Conservation (phyloP, 2,329 filamentous ascomycete genomes). For the Alternaria arborescens region DNA sequence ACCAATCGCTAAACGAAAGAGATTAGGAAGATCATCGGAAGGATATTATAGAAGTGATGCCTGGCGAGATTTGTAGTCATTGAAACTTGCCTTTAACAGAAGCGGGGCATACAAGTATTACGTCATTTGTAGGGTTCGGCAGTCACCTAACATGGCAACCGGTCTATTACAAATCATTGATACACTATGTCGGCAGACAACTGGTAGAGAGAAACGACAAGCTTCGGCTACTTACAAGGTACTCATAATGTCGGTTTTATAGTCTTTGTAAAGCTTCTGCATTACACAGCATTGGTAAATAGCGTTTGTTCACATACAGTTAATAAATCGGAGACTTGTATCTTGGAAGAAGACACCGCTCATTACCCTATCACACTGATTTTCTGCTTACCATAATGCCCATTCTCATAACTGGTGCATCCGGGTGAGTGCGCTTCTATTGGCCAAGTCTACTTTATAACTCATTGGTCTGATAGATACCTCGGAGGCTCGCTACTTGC, state of each 20-base stretch:
- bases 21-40: not conserved
- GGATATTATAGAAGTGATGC: not conserved
- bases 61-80: not conserved
- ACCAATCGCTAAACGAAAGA: not conserved
- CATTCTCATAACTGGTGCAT: not conserved
- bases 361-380: not conserved
- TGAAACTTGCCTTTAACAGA: not conserved
- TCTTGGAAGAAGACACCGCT: not conserved
- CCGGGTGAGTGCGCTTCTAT: not conserved
- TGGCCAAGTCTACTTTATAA: not conserved
- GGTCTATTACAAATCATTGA: not conserved
- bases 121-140: not conserved
- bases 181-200: not conserved
- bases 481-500: slow-evolving; percentile 62
- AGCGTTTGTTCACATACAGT: not conserved
- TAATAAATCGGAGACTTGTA: not conserved
- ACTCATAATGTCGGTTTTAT: not conserved
- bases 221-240: not conserved
- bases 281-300: not conserved
- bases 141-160: not conserved
- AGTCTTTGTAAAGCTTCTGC: not conserved
- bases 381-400: not conserved
- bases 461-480: slow-evolving; percentile 49
- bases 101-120: not conserved
- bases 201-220: not conserved